Evolutionary conservation across 257 asterid genomes (phyloP).

Genomic region (Ajuga chamaepitys): DNA sequence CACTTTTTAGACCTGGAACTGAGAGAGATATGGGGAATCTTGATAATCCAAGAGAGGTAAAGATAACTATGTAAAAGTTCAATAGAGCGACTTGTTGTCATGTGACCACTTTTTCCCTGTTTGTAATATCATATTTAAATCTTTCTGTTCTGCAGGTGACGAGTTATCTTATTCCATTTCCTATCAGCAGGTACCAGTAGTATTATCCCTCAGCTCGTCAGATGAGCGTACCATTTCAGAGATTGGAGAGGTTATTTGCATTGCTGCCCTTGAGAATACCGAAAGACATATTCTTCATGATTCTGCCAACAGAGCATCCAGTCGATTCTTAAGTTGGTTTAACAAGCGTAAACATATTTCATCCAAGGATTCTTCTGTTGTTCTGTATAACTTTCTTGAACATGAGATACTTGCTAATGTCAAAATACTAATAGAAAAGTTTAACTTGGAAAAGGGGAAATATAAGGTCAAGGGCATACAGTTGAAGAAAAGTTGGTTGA

Average conservation of each 20-base stretch:
- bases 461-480: constrained; percentile 28
- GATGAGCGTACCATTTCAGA: constrained; percentile 51
- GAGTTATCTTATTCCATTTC: constrained; percentile 80
- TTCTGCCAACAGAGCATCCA: constrained; percentile 23
- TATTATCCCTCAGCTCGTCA: constrained; percentile 52
- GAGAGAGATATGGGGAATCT: constrained; percentile 65
- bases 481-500: constrained; percentile 49
- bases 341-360: constrained; percentile 37
- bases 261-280: constrained; percentile 52
- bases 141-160: constrained; percentile 82
- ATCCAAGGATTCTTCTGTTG: constrained; percentile 59
- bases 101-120: constrained; percentile 13
- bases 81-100: background rate
- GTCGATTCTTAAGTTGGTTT: constrained; percentile 42
- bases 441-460: constrained; percentile 38
- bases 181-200: constrained; percentile 84
- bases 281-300: constrained; percentile 31
- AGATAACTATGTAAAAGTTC: constrained; percentile 11
- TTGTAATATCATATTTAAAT: constrained; percentile 37
- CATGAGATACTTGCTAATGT: constrained; percentile 53
- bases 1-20: constrained; percentile 56
- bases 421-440: constrained; percentile 41
- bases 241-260: constrained; percentile 78
- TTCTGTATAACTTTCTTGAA: constrained; percentile 46
- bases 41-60: constrained; percentile 75